Conservation (phyloP, 352 stramenopile species). For the Globisporangium perplexum region DNA sequence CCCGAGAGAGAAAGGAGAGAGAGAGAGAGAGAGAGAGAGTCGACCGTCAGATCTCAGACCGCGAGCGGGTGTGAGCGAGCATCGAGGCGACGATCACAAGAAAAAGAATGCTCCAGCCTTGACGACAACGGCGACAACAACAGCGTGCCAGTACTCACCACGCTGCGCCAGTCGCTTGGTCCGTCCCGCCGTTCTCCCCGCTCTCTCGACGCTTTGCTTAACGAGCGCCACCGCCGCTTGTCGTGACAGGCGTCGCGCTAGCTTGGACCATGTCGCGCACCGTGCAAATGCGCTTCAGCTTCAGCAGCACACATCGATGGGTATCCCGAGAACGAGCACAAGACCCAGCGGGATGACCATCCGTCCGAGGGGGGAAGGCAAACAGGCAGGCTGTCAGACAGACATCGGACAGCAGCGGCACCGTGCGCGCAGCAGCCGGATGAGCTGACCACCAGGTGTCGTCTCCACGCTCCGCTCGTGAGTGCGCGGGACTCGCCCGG, state of each 20-base stretch:
- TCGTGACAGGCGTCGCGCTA: too few species aligned
- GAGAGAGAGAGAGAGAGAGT: neutral
- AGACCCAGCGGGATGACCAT: too few species aligned
- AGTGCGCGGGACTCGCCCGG: neutral
- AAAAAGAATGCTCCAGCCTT: neutral
- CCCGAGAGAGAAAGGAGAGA: neutral
- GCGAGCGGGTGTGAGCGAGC: neutral
- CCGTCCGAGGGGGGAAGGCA: too few species aligned
- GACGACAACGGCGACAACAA: too few species aligned
- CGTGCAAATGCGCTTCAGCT: too few species aligned
- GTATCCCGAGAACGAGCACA: too few species aligned
- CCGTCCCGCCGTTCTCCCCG: neutral
- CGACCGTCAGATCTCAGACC: neutral
- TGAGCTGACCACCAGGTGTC: neutral
- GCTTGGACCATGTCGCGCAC: too few species aligned
- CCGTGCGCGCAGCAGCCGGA: neutral
- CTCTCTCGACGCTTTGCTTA: neutral
- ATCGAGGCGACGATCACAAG: neutral
- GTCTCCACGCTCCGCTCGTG: neutral
- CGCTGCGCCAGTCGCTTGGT: neutral
- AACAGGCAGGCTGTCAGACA: too few species aligned
- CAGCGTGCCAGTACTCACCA: neutral
- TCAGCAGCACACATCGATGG: too few species aligned
- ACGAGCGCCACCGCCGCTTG: too few species aligned
- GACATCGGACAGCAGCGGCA: too few species aligned